These are phyloP conservation scores for Stephania yunnanensis DNA, from an alignment of 164 flowering plant species.

Conservation along the genomic window DNA sequence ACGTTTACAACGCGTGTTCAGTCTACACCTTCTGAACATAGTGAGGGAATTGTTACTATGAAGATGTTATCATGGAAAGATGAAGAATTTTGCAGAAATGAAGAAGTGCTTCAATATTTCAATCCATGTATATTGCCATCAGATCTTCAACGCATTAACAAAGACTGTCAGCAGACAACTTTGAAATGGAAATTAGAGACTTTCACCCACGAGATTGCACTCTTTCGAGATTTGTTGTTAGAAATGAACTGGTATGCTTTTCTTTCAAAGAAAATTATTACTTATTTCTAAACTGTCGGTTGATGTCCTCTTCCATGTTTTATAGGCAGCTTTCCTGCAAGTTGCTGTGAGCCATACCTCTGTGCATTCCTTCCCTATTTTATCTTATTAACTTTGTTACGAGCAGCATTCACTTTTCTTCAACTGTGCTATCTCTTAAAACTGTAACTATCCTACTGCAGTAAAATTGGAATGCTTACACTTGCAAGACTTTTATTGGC, in stretches of 20 bases:
- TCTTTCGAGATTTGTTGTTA: slow-evolving; percentile 49
- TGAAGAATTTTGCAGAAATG: slow-evolving; percentile 32
- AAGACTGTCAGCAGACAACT: slow-evolving; percentile 23
- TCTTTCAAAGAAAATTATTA: neutral
- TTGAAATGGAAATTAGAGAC: slow-evolving; percentile 40
- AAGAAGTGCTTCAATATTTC: slow-evolving; percentile 20
- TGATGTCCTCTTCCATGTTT: too few relatives aligned
- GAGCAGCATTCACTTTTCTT: too few relatives aligned
- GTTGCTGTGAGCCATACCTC: too few relatives aligned
- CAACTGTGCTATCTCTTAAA: too few relatives aligned
- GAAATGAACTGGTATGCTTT: slow-evolving; percentile 41
- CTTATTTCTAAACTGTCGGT: too few relatives aligned
- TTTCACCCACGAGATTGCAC: slow-evolving; percentile 47
- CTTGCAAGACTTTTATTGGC: slow-evolving; percentile 76
- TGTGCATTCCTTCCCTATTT: too few relatives aligned
- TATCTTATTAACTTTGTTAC: too few relatives aligned
- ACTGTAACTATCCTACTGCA: slow-evolving; percentile 19
- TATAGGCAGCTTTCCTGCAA: too few relatives aligned
- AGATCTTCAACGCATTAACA: slow-evolving; percentile 20
- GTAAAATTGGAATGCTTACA: slow-evolving; percentile 92
- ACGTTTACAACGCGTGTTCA: slow-evolving; percentile 41
- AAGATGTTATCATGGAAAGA: slow-evolving; percentile 47
- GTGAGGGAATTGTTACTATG: slow-evolving; percentile 11
- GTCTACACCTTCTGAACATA: slow-evolving; percentile 17
- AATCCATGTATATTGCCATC: slow-evolving; percentile 18